Evolutionary conservation across 305 asterid genomes (phyloP).

Genomic region (Plantago lanceolata): DNA sequence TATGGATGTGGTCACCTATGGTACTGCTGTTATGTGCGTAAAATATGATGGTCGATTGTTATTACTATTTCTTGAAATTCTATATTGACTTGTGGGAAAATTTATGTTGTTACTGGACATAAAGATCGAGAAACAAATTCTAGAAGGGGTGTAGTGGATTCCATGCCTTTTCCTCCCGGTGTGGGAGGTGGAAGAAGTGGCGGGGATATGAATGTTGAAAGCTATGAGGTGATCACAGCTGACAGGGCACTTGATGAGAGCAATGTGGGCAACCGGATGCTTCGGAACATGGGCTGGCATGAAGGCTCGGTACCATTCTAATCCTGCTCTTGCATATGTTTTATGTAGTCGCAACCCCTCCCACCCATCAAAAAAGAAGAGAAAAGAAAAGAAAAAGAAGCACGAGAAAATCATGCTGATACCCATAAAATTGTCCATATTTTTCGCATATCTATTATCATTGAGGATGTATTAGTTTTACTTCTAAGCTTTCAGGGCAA

Average conservation of each 20-base stretch:
- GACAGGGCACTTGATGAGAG: slow-evolving; percentile 88
- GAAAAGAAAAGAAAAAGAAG: too few relatives aligned
- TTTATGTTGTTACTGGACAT: slow-evolving; percentile 63
- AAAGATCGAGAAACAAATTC: slow-evolving; percentile 70
- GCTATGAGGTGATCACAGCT: slow-evolving; percentile 84
- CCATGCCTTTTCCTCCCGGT: slow-evolving; percentile 99
- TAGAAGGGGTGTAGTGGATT: slow-evolving; percentile 74
- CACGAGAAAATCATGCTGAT: too few relatives aligned
- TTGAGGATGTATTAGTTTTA: too few relatives aligned
- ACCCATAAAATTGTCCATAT: not conserved
- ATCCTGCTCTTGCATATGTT: slow-evolving; percentile 37
- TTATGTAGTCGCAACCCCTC: not conserved
- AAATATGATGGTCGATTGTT: slow-evolving; percentile 62
- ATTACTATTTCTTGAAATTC: slow-evolving; percentile 35
- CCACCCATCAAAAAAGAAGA: not conserved
- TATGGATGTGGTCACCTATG: slow-evolving; percentile 32
- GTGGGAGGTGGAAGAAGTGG: slow-evolving; percentile 89
- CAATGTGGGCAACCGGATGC: slow-evolving; percentile 96
- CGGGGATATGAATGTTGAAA: slow-evolving; percentile 60
- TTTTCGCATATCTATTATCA: too few relatives aligned
- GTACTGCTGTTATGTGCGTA: slow-evolving; percentile 33
- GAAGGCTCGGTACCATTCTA: slow-evolving; percentile 97
- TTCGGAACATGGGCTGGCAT: slow-evolving; percentile 98
- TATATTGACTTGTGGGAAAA: slow-evolving; percentile 70
- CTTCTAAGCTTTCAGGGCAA: too few relatives aligned